Conservation (phyloP, 192 early-diverging fungal species). For the Mycoemilia scoparia region DNA sequence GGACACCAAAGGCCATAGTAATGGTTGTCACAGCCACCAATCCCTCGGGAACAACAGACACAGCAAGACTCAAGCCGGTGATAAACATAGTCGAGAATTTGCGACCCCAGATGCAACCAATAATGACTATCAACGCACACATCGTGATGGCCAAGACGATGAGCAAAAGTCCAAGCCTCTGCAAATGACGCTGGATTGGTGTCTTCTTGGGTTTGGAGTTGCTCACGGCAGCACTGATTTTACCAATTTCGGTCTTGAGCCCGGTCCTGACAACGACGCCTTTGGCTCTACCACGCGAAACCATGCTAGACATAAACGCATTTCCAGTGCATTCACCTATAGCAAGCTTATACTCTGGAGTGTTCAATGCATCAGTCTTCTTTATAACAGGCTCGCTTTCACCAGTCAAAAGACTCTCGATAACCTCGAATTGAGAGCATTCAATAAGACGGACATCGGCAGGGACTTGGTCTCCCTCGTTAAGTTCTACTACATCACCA, state of each 20-base stretch:
- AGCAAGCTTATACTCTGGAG: constrained; percentile 31
- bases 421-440: constrained; percentile 40
- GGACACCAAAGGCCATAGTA: constrained; percentile 93
- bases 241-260: constrained; percentile 77
- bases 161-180: constrained; percentile 62
- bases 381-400: constrained; percentile 52
- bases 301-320: constrained; percentile 91
- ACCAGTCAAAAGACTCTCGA: constrained; percentile 53
- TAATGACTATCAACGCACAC: constrained; percentile 66
- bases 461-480: constrained; percentile 73
- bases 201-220: constrained; percentile 35
- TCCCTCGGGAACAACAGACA: constrained; percentile 96
- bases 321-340: constrained; percentile 90
- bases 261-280: constrained; percentile 89
- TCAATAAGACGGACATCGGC: constrained; percentile 66
- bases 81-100: constrained; percentile 53
- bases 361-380: constrained; percentile 30
- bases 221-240: constrained; percentile 76
- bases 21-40: constrained; percentile 94
- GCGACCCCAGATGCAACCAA: constrained; percentile 54
- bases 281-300: constrained; percentile 75
- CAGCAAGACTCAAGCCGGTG: constrained; percentile 76
- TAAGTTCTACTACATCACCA: constrained; percentile 70
- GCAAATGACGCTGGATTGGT: constrained; percentile 57
- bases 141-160: constrained; percentile 65